Base-by-base conservation (phyloP, 202 grass and related monocot genomes). In the Panicum hallii region DNA sequence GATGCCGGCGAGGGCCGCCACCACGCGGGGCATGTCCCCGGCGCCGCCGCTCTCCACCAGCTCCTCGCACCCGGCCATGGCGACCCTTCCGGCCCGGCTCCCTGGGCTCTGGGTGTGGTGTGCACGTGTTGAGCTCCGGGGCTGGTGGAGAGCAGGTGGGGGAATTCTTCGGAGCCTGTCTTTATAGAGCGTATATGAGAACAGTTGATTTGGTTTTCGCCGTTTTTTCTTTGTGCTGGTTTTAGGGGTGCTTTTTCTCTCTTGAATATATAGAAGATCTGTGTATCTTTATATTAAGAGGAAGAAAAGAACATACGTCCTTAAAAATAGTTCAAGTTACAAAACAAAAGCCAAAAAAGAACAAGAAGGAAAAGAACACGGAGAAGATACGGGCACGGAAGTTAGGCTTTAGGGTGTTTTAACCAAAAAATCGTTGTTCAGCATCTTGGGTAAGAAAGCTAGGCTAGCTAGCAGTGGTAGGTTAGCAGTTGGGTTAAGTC, bases 1-100 rank as follows among this genome's bases (percentile, higher is more conserved):
- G 83, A 92, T 88, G 79, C 82, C 58, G 45, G 93, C 90, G 61
- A 95, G 80, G 46, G 87, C 72, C 41, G 93, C 68, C n/a, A 95
- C 88, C 47, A 92, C 88, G 17, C 61, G 70, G 15, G 88, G 93
- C 90, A 92, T 83, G 68, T 82, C 89, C 81, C 82, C 53, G 65
- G 50, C 69, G 73, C 75, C 52, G 78, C 78, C 72, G 38, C 79
- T 87, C 82, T 67, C 90, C 79, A 81, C 84, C 87, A 91, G 84
- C 70, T 82, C 84, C 48, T 81, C 78, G 64, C 69, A 50, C 84
- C 72, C 85, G 75, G 78, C 85, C 89, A 82, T 91, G 76, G 76
- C 16, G 79, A 76, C 52, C 42, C 17, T 2, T 43, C 43, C 63
- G n/a, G n/a, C 15, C 16, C 52, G 52, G 52, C 48, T 50, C 48